These are phyloP conservation scores for Phytophthora sp. DNA, from an alignment of 352 stramenopile species.

Conservation along the genomic window DNA sequence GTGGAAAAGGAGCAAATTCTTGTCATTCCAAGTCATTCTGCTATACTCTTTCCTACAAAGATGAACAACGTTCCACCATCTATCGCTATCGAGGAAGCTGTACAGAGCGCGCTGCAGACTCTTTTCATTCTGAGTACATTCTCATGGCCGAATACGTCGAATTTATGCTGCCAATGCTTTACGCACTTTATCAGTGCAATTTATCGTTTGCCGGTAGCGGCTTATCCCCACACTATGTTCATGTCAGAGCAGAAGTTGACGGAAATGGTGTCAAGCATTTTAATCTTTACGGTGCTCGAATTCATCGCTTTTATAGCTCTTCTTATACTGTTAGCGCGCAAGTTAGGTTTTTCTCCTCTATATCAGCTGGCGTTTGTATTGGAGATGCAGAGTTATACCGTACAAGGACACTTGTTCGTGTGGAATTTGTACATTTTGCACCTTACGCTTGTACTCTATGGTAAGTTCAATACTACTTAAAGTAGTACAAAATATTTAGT, in stretches of 20 bases:
- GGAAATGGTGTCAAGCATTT: neutral
- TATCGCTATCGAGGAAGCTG: neutral
- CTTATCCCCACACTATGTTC: constrained; percentile 8
- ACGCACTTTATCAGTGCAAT: neutral
- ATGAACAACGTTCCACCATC: neutral
- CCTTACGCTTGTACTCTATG: constrained; percentile 30
- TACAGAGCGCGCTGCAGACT: constrained; percentile 3
- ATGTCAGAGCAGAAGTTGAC: constrained; percentile 5
- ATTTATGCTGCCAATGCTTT: constrained; percentile 12
- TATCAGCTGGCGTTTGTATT: constrained; percentile 50
- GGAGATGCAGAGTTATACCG: constrained; percentile 19
- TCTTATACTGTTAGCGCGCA: constrained; percentile 5
- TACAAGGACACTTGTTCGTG: constrained; percentile 31
- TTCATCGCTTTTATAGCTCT: constrained; percentile 8
- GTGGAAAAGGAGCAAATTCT: no score
- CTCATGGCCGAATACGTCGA: constrained; percentile 22
- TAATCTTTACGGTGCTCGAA: constrained; percentile 18
- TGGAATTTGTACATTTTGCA: constrained; percentile 33
- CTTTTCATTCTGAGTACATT: constrained; percentile 20
- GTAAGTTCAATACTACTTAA: no score
- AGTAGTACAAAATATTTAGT: no score
- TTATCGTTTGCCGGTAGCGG: constrained; percentile 6
- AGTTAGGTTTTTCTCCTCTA: constrained; percentile 28
- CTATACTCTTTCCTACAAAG: no score
- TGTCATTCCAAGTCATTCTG: neutral